Base-by-base conservation (phyloP, 2,329 filamentous ascomycete species). In the Colletotrichum sp. region DNA sequence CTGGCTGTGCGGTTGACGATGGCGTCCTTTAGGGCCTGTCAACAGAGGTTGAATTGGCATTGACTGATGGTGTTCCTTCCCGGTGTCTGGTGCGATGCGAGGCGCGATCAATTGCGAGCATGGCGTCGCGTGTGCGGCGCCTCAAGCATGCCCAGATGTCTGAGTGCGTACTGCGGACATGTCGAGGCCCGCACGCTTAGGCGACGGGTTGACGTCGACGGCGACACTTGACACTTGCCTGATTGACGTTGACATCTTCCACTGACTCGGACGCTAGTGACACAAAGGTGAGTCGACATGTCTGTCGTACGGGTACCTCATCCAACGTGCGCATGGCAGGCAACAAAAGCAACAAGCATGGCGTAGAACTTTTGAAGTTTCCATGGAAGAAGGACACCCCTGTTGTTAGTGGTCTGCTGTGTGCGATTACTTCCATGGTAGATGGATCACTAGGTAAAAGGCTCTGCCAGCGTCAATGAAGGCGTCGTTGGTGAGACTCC, bases 291-390 rank as follows among this genome's bases (percentile, higher is more conserved):
- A 72, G 73, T 67, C 61, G 73, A 72, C 32, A 48, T 34, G 72
- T 64, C 63, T 34, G 72, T 64, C 63, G 43, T 63, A 63, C 57
- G 69, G 63, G 63, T 30, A 59, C 26, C 30, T 67, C 55, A 21
- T 57, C 69, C 68, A 72, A 75, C 61, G 55, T 57, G 30, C 34
- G 70, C 34, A 63, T 68, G 64, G 43, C 30, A 67, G 64, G 43
- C 30, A 67, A 66, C n/a, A 75, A 75, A 71, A 32, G 43, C 43
- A 73, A 75, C 43, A 68, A 75, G 28, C 26, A 67, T 65, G 70
- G 73, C 55, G 57, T 68, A 48, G 43, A 63, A 72, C 52, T 39
- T 48, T 60, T 34, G 57, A 64, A 32, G 71, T 63, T 68, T 65
- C 55, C 61, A 65, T 43, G 32, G 16, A 36, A 24, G 36, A 39